Conservation (phyloP, 2,329 filamentous ascomycete genomes). For the Aspergillus ruber region DNA sequence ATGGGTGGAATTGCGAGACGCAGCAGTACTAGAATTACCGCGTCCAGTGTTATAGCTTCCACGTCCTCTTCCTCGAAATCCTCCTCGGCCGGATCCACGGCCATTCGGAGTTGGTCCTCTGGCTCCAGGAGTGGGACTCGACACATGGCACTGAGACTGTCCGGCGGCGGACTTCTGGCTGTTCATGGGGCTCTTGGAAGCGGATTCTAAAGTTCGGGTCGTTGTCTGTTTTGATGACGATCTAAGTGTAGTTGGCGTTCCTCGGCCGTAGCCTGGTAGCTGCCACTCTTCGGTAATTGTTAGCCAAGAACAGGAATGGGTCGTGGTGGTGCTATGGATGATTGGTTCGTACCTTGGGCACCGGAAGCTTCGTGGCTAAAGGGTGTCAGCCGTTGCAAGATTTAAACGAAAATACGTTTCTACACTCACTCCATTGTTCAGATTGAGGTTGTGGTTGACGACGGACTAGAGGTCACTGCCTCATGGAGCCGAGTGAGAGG, state of each 20-base stretch:
- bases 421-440: constrained; percentile 2
- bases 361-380: constrained; percentile 16
- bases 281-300: constrained; percentile 14
- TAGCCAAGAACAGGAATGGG: background rate
- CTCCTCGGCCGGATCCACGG: background rate
- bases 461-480: background rate
- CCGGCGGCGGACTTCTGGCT: background rate
- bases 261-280: constrained; percentile 16
- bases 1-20: constrained; percentile 4
- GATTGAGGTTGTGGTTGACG: background rate
- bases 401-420: background rate
- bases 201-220: background rate
- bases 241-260: background rate
- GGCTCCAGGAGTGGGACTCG: background rate
- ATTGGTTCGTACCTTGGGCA: constrained; percentile 15
- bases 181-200: background rate
- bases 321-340: background rate
- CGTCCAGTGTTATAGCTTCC: constrained; percentile 3
- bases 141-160: background rate
- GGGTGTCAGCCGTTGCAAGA: constrained; percentile 1
- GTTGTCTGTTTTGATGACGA: background rate
- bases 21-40: background rate
- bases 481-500: background rate
- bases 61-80: constrained; percentile 5
- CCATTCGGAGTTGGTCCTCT: background rate